A percentile compares a stretch with the other conserved stretches of the same genome.
These are phyloP conservation scores for Penicillium ucsense DNA, from an alignment of 495 filamentous ascomycete species.

Conservation along the genomic window DNA sequence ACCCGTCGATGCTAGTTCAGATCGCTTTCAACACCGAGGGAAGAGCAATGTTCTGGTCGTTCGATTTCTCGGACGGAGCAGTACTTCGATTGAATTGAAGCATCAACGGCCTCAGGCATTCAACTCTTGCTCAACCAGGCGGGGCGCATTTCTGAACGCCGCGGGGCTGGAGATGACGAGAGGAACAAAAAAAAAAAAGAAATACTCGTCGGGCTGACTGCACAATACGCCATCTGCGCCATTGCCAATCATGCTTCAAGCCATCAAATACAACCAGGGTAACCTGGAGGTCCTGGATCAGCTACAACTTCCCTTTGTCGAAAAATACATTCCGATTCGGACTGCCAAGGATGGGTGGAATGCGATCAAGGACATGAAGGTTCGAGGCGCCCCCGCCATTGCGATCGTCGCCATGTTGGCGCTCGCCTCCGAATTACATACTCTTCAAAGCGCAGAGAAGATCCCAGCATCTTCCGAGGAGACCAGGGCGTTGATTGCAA, in stretches of 20 bases:
- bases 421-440: constrained; percentile 52
- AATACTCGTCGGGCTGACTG: background rate
- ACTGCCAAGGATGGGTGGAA: constrained; percentile 79
- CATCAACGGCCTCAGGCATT: background rate
- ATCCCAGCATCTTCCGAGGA: constrained; percentile 41
- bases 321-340: constrained; percentile 64
- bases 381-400: constrained; percentile 89
- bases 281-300: constrained; percentile 83
- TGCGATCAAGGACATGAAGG: constrained; percentile 89
- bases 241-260: constrained; percentile 55
- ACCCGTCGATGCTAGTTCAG: too few relatives aligned
- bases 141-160: background rate
- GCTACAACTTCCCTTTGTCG: constrained; percentile 76
- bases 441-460: constrained; percentile 12
- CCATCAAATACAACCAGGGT: constrained; percentile 75
- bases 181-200: background rate
- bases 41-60: too few relatives aligned
- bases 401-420: constrained; percentile 90
- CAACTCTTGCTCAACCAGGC: background rate
- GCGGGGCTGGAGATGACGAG: background rate
- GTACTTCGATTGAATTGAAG: too few relatives aligned
- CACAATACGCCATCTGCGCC: background rate
- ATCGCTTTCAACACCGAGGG: too few relatives aligned
- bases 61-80: too few relatives aligned
- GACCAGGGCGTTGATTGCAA: constrained; percentile 54